phyloP scores from a whole-genome alignment of 768 basidiomycete genomes.

The Gymnopilus dilepis region DNA sequence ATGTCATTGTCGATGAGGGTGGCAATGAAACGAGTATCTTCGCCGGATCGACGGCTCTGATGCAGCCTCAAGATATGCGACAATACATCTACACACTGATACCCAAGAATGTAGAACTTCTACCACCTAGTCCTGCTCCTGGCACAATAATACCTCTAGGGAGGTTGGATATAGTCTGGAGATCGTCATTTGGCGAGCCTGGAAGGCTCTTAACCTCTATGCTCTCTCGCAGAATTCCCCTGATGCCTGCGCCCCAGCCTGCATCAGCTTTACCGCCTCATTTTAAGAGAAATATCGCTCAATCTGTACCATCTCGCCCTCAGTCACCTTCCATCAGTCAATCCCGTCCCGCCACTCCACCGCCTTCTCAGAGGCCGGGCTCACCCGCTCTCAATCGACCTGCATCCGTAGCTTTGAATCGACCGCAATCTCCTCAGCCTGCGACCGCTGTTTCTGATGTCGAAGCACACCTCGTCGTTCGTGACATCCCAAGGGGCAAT shows the following conservation, averaged over 20 bases:
- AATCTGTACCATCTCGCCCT: constrained; percentile 51
- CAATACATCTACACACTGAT: constrained; percentile 88
- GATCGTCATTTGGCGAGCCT: constrained; percentile 83
- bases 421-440: constrained; percentile 38
- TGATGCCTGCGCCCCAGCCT: constrained; percentile 52
- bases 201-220: constrained; percentile 89
- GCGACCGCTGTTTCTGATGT: constrained; percentile 43
- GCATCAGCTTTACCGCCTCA: constrained; percentile 79
- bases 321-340: constrained; percentile 59
- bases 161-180: constrained; percentile 89
- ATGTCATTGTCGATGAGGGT: constrained; percentile 40
- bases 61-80: constrained; percentile 84
- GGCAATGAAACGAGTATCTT: constrained; percentile 48
- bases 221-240: constrained; percentile 81
- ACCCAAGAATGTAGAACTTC: constrained; percentile 49
- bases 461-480: constrained; percentile 62
- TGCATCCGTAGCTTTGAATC: constrained; percentile 41
- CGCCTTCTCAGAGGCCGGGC: constrained; percentile 43
- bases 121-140: constrained; percentile 58
- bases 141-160: constrained; percentile 83
- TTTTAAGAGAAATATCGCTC: constrained; percentile 61
- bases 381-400: constrained; percentile 49
- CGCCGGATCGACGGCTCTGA: constrained; percentile 65
- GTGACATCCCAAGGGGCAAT: constrained; percentile 47
- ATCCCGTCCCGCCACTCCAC: constrained; percentile 61